Percentiles rank a stretch among this genome's conserved stretches.
These are phyloP conservation scores for Tricholoma furcatifolium DNA, from an alignment of 768 basidiomycete genomes.

Conservation along the genomic window DNA sequence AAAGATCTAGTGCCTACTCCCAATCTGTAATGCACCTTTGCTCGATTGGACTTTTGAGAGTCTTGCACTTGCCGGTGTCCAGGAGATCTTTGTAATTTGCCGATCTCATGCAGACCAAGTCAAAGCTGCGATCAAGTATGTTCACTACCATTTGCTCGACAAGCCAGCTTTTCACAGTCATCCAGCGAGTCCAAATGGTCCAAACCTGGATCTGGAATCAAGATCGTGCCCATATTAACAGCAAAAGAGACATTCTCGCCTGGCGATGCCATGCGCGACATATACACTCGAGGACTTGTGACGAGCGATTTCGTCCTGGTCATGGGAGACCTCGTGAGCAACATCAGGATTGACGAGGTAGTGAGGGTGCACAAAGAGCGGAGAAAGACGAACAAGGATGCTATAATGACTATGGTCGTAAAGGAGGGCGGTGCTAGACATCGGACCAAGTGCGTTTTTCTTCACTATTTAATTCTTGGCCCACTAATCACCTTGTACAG, in stretches of 20 bases:
- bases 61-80: constrained; percentile 90
- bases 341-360: constrained; percentile 86
- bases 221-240: constrained; percentile 82
- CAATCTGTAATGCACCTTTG: constrained; percentile 90
- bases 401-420: constrained; percentile 95
- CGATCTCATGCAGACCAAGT: constrained; percentile 87
- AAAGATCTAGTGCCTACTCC: constrained; percentile 74
- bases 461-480: neutral
- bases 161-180: constrained; percentile 10
- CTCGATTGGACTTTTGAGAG: constrained; percentile 97
- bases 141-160: constrained; percentile 14
- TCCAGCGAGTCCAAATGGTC: constrained; percentile 79
- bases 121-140: constrained; percentile 81
- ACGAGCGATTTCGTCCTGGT: constrained; percentile 91
- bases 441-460: constrained; percentile 63
- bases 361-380: constrained; percentile 87
- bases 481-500: constrained; percentile 32
- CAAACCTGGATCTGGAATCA: constrained; percentile 72
- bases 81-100: constrained; percentile 95
- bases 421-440: constrained; percentile 74
- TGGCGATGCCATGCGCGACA: constrained; percentile 91
- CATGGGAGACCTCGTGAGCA: constrained; percentile 91
- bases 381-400: constrained; percentile 84
- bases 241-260: constrained; percentile 86
- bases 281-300: constrained; percentile 89